Base-by-base conservation (phyloP, 2,329 filamentous ascomycete species). In the Penicillium hordei region DNA sequence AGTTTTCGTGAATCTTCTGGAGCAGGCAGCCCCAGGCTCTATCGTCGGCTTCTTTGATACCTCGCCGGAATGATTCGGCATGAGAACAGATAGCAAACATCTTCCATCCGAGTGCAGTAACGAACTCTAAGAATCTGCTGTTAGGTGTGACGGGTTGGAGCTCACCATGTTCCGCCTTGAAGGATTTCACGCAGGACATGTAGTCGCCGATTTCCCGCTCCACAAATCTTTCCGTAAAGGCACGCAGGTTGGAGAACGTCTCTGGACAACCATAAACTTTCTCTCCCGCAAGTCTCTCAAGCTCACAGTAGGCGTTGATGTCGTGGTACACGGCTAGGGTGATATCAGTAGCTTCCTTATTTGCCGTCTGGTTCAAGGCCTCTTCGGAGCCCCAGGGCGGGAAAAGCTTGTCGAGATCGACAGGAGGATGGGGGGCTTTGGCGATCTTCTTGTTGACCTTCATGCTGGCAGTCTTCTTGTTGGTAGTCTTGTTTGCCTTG, bases 21-120 rank as follows among this genome's bases (percentile, higher is more conserved):
- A 64, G n/a, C 7, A 73, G 17, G 10, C 12, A 27, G 1, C 31
- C 34, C 67, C 66, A 71, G 2, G 63, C 23, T 25, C 15, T 25
- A n/a, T n/a, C 15, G 9, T 52, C 27, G 19, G 44, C 31, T 31
- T 60, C 33, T 19, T 44, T 17, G 39, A 49, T 60, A 1, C 60
- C 48, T 4, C 58, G 48, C 27, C 64, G 63, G 54, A 72, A 73
- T 7, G 64, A 59, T 51, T 68, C 64, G 3, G 70, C 55, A n/a
- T 66, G 58, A 3, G 65, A 55, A 33, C 65, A 71, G 38, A 72
- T 70, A 15, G 65, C 55, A 27, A 70, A 59, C 13, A 70, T 58
- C 42, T 60, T 63, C 70, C 70, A 72, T 8, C 65, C 66, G 17
- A 64, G 44, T 6, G 42, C 33, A 3, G 54, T 23, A 17, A 66